Evolutionary conservation across 345 rosid genomes (phyloP).

Genomic region (Brassica carinata): DNA sequence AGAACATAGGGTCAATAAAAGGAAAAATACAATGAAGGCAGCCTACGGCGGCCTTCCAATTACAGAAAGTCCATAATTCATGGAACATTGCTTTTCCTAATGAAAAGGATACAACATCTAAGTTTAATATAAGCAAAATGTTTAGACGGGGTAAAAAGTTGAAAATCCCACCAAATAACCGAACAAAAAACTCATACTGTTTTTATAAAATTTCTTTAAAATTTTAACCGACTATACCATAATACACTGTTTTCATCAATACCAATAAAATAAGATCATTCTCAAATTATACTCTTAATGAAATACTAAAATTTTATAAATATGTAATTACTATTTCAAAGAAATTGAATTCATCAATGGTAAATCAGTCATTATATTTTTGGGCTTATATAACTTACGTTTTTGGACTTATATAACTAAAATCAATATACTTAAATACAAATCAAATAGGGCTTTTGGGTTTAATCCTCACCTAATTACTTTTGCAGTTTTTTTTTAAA

Average conservation of each 20-base stretch:
- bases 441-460: no score
- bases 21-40: conserved; percentile 28
- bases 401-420: no score
- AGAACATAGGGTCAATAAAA: conserved; percentile 22
- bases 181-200: not conserved
- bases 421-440: no score
- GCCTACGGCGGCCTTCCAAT: conserved; percentile 35
- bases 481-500: no score
- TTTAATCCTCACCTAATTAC: no score
- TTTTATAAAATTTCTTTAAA: not conserved
- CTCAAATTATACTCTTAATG: no score
- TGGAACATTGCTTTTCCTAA: not conserved
- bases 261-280: no score
- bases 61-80: conserved; percentile 42
- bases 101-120: not conserved
- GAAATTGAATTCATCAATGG: no score
- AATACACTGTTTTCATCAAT: not conserved
- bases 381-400: no score
- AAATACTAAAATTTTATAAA: no score
- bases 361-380: no score
- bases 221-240: not conserved
- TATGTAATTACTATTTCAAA: no score
- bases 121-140: not conserved
- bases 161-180: not conserved
- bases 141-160: not conserved